These are phyloP conservation scores for Fusarium xyrophilum DNA, from an alignment of 2,329 filamentous ascomycete genomes.

Conservation along the genomic window DNA sequence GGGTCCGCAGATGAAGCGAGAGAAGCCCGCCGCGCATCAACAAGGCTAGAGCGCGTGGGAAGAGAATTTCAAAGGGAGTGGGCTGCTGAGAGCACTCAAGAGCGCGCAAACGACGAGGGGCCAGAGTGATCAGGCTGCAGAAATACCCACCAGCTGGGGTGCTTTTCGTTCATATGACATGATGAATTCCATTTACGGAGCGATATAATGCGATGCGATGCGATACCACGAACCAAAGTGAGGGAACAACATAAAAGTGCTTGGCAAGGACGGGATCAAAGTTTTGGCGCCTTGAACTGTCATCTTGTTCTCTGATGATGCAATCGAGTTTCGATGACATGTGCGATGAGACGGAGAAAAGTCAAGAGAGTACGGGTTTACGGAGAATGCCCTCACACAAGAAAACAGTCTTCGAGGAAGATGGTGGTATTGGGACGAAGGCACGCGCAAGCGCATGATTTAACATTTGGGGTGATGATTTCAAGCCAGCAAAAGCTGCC, in stretches of 20 bases:
- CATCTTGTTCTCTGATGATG: constrained; percentile 9
- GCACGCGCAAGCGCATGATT: neutral
- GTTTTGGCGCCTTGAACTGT: constrained; percentile 1
- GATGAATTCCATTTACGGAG: constrained; percentile 38
- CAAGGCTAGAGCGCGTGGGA: constrained; percentile 61
- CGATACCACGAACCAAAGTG: constrained; percentile 19
- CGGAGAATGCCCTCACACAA: neutral
- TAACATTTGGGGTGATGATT: constrained; percentile 2
- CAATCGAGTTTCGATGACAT: constrained; percentile 1
- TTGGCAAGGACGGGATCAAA: constrained; percentile 1
- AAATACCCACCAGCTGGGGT: neutral
- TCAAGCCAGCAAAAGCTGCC: constrained; percentile 1
- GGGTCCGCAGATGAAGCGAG: constrained; percentile 53
- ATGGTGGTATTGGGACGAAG: neutral
- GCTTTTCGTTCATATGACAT: constrained; percentile 17
- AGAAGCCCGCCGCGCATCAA: constrained; percentile 61
- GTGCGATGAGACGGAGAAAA: neutral
- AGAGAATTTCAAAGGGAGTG: constrained; percentile 63
- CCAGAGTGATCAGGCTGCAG: constrained; percentile 33
- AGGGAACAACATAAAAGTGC: neutral
- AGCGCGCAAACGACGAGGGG: constrained; percentile 36
- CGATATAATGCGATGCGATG: constrained; percentile 29
- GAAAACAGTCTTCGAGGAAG: neutral
- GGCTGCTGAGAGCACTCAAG: constrained; percentile 44
- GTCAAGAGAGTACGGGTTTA: neutral